Evolutionary conservation across 495 filamentous ascomycete species (phyloP), one percentile per base, ranked within the genome.

Genomic region (Penicillium daleae): DNA sequence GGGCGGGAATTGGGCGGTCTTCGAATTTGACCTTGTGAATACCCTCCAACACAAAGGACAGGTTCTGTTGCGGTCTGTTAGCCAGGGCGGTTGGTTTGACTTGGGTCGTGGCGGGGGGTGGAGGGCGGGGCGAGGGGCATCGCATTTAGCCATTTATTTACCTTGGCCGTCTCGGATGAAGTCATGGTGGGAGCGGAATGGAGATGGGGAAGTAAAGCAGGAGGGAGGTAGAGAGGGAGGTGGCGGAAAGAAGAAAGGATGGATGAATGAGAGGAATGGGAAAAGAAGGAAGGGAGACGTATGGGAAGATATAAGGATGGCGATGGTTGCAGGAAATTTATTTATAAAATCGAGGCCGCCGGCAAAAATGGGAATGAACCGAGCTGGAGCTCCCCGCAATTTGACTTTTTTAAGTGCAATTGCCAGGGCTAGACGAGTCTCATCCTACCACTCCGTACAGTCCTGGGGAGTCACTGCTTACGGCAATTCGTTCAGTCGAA

Each of bases 1-100:
- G 75, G 42, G 83, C 78, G 7, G 92, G 92, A 49, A 91, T 72
- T 0, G 92, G 91, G 17, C 87, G 86, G 65, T 92, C 89, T 78
- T 90, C 88, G 75, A 89, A 94, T 51, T 77, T 76, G 64, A 96
- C 89, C 61, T 87, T 81, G 75, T 86, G 83, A 64, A 87, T 79
- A 59, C 89, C 88, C 75, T 92, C 85, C 61, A 97, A 86, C 69
- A 96, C 78, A 78, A 96, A 96, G 55, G 92, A 96, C 60, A 90
- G 88, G 80, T 97, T 97, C 91, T 97, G 63, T 15, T 9, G 21
- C 12, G 13, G 12, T 31, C 12, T 35, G 56, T 68, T 57, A 67
- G 53, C 37, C 27, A n/a, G 7, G 17, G 32, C 31, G 31, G 21
- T 49, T 15, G 29, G 24, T 26, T 58, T 29, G 57, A 50, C 19